Evolutionary conservation across 2,329 filamentous ascomycete species (phyloP).

Genomic region (Trematosphaeria pertusa): DNA sequence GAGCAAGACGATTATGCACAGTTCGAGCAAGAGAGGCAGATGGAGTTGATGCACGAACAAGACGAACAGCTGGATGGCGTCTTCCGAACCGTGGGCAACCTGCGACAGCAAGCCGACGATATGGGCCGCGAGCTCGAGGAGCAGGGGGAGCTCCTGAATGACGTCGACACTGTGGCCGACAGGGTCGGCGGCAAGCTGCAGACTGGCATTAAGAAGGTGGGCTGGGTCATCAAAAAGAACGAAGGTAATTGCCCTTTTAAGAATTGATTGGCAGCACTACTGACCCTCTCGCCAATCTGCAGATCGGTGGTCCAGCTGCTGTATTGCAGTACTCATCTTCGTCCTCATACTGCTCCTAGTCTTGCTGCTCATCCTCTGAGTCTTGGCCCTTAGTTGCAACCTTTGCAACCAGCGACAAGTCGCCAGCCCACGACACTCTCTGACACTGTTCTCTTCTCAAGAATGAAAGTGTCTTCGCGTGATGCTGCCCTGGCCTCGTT

Average conservation of each 20-base stretch:
- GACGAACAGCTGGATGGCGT: conserved; percentile 92
- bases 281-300: conserved; percentile 15
- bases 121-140: conserved; percentile 98
- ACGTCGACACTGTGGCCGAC: conserved; percentile 84
- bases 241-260: conserved; percentile 70
- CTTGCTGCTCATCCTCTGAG: conserved; percentile 71
- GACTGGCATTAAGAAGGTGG: conserved; percentile 85
- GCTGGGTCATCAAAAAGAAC: conserved; percentile 83
- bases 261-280: conserved; percentile 13
- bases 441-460: too few relatives aligned
- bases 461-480: too few relatives aligned
- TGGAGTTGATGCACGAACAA: conserved; percentile 92
- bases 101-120: conserved; percentile 87
- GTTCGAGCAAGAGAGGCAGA: conserved; percentile 90
- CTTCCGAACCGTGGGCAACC: conserved; percentile 88
- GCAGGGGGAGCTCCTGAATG: conserved; percentile 86
- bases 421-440: too few relatives aligned
- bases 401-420: not conserved
- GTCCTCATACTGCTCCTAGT: conserved; percentile 87
- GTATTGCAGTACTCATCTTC: conserved; percentile 86
- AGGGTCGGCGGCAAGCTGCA: conserved; percentile 85
- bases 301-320: conserved; percentile 83
- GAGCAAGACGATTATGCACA: conserved; percentile 71
- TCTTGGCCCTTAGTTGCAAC: conserved; percentile 3
- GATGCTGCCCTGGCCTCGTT: too few relatives aligned